Base-by-base conservation (phyloP, 1,284 basidiomycete genomes). In the Abortiporus biennis region DNA sequence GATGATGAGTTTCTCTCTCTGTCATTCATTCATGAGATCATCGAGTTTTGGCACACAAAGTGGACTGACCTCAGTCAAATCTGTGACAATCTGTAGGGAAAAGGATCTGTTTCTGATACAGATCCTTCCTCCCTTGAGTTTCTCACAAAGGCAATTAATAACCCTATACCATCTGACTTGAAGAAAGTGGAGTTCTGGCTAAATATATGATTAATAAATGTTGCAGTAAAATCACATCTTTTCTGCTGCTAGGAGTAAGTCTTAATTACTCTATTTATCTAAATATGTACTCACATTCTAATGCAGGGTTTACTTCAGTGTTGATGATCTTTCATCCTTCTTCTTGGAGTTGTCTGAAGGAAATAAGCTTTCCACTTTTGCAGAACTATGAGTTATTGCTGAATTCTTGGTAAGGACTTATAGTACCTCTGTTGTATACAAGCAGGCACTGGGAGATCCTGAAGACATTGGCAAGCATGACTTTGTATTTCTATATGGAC, bases 41-140 rank as follows among this genome's bases (percentile, higher is more conserved):
- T 49, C 1, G 49, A 48, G 32, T 34, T 53, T 1, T 54, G 49
- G 47, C 53, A 54, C 30, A 51, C 44, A n/a, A 49, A 53, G 37
- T 48, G 49, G 45, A 51, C 47, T 0, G 47, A 46, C 20, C 38
- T 52, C 8, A 41, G 38, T 23, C 34, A 44, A 2, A 32, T 45
- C 19, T 36, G 35, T 24, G 34, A 35, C 12, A 20, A n/a, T 6
- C 17, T 32, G 6, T 46, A 31, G 40, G 48, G 46, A 2, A 27
- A 24, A 9, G 42, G 32, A 2, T 15, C 22, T 21, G 9, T 24
- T 4, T n/a, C 8, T 9, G 27, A 29, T n/a, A 15, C 17, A 4
- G 49, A 51, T 38, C 49, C 45, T 0, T 49, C 49, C 1, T 40
- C 47, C 0, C 20, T 51, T 1, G 38, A 30, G 6, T 43, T 9